Base-by-base conservation (phyloP, 768 basidiomycete species). In the Boletus insuetus region DNA sequence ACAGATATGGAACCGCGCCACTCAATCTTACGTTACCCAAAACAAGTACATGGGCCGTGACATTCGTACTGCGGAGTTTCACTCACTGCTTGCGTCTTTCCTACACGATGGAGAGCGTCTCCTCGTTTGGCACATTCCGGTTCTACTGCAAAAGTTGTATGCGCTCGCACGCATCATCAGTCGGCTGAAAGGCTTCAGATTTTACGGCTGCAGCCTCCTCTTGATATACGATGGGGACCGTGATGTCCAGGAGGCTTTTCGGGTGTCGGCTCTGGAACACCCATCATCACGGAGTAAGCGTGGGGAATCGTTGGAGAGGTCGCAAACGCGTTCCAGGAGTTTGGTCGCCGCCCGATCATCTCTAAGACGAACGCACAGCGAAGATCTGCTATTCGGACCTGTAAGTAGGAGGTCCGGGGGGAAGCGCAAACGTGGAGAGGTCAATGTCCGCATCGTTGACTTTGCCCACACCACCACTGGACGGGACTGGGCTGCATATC, bases 381-480 rank as follows among this genome's bases (percentile, higher is more conserved):
- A 94, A 69, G 89, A 93, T 66, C 71, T 91, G 26, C 78, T 91
- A 43, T 69, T 81, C 17, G 87, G 87, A 7, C 82, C 89, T 24
- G 76, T 84, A 19, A 80, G 79, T 1, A 84, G 84, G 69, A 83
- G 86, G 41, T 79, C 81, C 14, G 76, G 73, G 46, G 82, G 82
- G n/a, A 82, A 82, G 50, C 83, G 86, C 54, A 89, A 86, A 67
- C 77, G 91, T 22, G 97, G 97, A 32, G 96, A 97, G 69, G 83
- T 98, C 56, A 93, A 91, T 67, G 90, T 99, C 58, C 92, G 95
- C 35, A 85, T 99, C 49, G 97, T 99, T 52, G 97, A 99, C 73
- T 99, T 99, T 74, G 97, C 96, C 13, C 96, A 98, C 68, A 98
- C 97, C 49, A 98, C 94, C 10, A 98, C 95, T 2, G 97, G 97